phyloP scores from a whole-genome alignment of 495 filamentous ascomycete genomes.

The Penicillium soppii region DNA sequence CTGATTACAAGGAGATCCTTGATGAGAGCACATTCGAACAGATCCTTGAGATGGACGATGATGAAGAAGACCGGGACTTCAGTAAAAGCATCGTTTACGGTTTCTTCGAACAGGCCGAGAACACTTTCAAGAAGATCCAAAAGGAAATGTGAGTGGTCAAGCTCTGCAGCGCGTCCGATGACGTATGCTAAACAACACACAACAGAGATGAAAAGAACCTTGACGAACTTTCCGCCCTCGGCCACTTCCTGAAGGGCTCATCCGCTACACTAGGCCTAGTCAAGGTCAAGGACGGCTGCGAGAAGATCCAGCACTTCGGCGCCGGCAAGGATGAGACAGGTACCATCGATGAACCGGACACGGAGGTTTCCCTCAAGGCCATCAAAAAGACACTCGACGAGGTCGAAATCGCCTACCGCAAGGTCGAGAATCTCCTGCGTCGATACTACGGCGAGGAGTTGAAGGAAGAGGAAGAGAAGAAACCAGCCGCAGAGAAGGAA shows the following conservation, averaged over 20 bases:
- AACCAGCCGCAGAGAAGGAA: slow-evolving; percentile 14
- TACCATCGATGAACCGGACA: slow-evolving; percentile 56
- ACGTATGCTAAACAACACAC: slow-evolving; percentile 7
- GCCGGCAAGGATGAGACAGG: slow-evolving; percentile 76
- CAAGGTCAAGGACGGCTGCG: slow-evolving; percentile 90
- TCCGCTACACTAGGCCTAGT: slow-evolving; percentile 91
- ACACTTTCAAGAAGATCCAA: slow-evolving; percentile 87
- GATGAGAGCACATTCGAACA: slow-evolving; percentile 83
- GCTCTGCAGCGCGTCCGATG: neutral
- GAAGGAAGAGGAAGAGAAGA: slow-evolving; percentile 15
- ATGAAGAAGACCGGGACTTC: slow-evolving; percentile 72
- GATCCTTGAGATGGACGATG: slow-evolving; percentile 96
- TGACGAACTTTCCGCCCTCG: slow-evolving; percentile 70
- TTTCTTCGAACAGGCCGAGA: slow-evolving; percentile 89
- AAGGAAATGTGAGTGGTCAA: slow-evolving; percentile 65
- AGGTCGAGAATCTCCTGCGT: slow-evolving; percentile 68
- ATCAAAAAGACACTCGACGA: slow-evolving; percentile 67
- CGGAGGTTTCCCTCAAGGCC: slow-evolving; percentile 61
- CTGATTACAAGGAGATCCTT: slow-evolving; percentile 66
- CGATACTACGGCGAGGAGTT: slow-evolving; percentile 63
- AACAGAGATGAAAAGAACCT: slow-evolving; percentile 65
- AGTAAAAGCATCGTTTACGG: slow-evolving; percentile 82
- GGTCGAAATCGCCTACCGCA: slow-evolving; percentile 75
- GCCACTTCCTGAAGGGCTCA: slow-evolving; percentile 98
- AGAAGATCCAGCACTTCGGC: slow-evolving; percentile 94